Evolutionary conservation across 2,329 filamentous ascomycete species (phyloP).

Genomic region (Achaetomium macrosporum): DNA sequence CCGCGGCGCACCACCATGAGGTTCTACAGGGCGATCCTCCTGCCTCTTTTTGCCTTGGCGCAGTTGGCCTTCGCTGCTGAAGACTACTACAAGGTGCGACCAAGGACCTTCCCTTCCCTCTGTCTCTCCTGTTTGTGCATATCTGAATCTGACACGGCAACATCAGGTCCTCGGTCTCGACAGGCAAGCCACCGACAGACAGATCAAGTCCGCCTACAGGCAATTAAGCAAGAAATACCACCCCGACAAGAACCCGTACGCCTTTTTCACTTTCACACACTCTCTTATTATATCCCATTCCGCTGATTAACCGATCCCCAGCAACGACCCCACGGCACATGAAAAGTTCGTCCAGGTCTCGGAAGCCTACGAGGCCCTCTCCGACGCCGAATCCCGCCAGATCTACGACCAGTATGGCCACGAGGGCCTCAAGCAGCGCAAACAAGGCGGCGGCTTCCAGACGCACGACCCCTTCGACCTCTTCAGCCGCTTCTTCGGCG

Average conservation of each 20-base stretch:
- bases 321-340: conserved; percentile 71
- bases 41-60: conserved; percentile 49
- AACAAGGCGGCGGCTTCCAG: conserved; percentile 57
- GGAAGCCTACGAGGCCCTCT: conserved; percentile 91
- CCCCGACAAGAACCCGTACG: conserved; percentile 95
- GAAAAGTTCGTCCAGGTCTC: conserved; percentile 91
- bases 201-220: conserved; percentile 92
- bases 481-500: conserved; percentile 95
- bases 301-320: conserved; percentile 33
- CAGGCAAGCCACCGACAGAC: conserved; percentile 72
- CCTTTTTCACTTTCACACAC: conserved; percentile 15
- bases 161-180: conserved; percentile 69
- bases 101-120: neutral
- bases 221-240: conserved; percentile 92
- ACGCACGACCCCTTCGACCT: conserved; percentile 90
- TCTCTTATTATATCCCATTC: neutral
- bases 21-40: conserved; percentile 41
- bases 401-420: conserved; percentile 95
- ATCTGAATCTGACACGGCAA: neutral
- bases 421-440: conserved; percentile 79
- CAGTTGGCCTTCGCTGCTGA: conserved; percentile 55
- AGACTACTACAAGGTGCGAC: conserved; percentile 70
- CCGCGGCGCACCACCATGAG: conserved; percentile 40
- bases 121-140: neutral
- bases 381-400: conserved; percentile 69